Base-by-base conservation (phyloP, 306 rosid genomes). In the Purshia tridentata region DNA sequence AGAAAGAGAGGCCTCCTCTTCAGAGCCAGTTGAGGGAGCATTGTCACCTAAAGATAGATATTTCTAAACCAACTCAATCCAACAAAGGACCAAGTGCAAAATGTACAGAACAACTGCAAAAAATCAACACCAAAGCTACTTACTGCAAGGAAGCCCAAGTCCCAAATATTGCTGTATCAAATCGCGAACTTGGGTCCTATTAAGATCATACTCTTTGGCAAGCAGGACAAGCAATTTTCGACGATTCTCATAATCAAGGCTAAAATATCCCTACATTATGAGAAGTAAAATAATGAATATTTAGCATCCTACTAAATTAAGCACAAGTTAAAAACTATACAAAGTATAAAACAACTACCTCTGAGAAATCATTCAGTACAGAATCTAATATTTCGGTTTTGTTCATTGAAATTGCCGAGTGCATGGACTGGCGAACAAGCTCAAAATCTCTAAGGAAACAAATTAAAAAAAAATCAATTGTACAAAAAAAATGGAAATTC, bases 121-220 rank as follows among this genome's bases (percentile, higher is more conserved):
- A 35, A 1, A 61, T 41, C 19, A 58, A 65, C 76, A 39, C 76
- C 11, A 56, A 51, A 29, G 35, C 35, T 29, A 77, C 83, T 86
- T 82, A 91, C 97, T 86, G 72, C 78, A 56, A 61, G 96, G 97
- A 65, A 80, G 86, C 79, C 86, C 88, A 72, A 89, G 90, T 72
- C 89, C 97, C 72, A 93, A 97, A 80, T 91, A 93, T 69, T 93
- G 97, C 69, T 85, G 88, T 44, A 93, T 84, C 79, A 91, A 76
- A 59, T 85, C 91, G 0, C 89, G 86, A 81, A 93, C 97, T 75
- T 85, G 90, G 4, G 77, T 75, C 75, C 98, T 82, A 76, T 93
- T 86, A 56, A 93, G 85, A 82, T 91, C 98, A 72, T 86, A 91
- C 77, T 93, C 96, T 78, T 89, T 86, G 67, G 97, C 91, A 74